Percentiles rank a stretch among this genome's conserved stretches.
Conservation (phyloP, 768 basidiomycete species). For the Lactifluus pinguis region DNA sequence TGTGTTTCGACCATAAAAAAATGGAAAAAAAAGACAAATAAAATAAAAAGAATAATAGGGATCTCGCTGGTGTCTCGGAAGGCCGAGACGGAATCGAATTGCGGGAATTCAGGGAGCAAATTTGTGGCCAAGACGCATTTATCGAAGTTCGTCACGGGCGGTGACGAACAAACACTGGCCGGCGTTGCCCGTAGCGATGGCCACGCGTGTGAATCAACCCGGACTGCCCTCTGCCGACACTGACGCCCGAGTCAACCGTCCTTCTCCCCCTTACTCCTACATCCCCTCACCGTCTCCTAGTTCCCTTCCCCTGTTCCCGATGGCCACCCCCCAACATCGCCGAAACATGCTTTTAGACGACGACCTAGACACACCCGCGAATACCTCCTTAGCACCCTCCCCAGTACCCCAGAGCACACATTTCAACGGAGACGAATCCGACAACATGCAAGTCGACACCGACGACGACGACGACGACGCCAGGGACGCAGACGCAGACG, state of each 20-base stretch:
- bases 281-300: slow-evolving; percentile 21
- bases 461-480: slow-evolving; percentile 35
- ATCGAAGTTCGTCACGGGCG: slow-evolving; percentile 31
- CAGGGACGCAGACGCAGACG: slow-evolving; percentile 31
- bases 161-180: slow-evolving; percentile 28
- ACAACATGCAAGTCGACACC: slow-evolving; percentile 69
- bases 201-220: slow-evolving; percentile 33
- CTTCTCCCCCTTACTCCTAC: slow-evolving; percentile 25
- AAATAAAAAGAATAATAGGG: neutral
- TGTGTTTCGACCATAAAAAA: slow-evolving; percentile 14
- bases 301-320: slow-evolving; percentile 21
- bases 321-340: slow-evolving; percentile 15
- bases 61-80: slow-evolving; percentile 6
- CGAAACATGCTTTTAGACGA: slow-evolving; percentile 16
- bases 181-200: slow-evolving; percentile 27
- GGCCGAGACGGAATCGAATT: slow-evolving; percentile 8
- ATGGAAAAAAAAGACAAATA: neutral
- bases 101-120: slow-evolving; percentile 19
- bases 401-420: slow-evolving; percentile 31
- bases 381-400: slow-evolving; percentile 21
- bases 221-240: slow-evolving; percentile 28
- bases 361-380: slow-evolving; percentile 20
- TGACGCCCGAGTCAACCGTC: slow-evolving; percentile 30
- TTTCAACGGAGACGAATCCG: slow-evolving; percentile 33
- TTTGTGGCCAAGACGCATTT: slow-evolving; percentile 21